A percentile compares a stretch with the other conserved stretches of the same genome.
Evolutionary conservation across 495 filamentous ascomycete genomes (phyloP).

Genomic region (Aspergillus ellipticus): DNA sequence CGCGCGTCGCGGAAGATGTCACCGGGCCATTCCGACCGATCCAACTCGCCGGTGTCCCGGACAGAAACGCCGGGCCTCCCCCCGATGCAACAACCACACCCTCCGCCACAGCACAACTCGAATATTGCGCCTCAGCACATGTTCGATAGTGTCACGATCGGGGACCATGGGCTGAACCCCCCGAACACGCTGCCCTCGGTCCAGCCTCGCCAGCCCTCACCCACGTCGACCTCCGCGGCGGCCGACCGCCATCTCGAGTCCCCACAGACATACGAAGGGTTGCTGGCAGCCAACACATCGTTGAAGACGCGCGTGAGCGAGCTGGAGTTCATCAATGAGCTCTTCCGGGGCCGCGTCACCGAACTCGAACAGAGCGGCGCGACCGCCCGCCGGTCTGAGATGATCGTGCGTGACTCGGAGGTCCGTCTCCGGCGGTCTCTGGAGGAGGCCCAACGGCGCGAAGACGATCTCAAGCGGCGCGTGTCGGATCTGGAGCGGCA

Average conservation of each 20-base stretch:
- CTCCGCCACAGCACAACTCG: conserved; percentile 51
- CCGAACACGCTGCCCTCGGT: conserved; percentile 52
- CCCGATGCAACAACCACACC: conserved; percentile 38
- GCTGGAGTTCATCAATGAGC: conserved; percentile 90
- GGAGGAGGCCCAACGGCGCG: conserved; percentile 69
- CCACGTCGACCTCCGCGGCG: conserved; percentile 64
- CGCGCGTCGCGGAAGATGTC: conserved; percentile 67
- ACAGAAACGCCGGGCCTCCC: conserved; percentile 75
- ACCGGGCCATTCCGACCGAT: conserved; percentile 72
- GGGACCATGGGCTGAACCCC: conserved; percentile 59
- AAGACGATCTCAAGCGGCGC: conserved; percentile 77
- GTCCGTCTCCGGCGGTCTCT: conserved; percentile 61
- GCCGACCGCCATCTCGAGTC: conserved; percentile 73
- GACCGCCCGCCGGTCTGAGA: conserved; percentile 58
- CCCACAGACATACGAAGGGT: conserved; percentile 74
- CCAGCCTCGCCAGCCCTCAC: conserved; percentile 60
- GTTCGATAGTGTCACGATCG: conserved; percentile 70
- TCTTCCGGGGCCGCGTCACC: conserved; percentile 82
- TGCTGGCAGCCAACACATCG: conserved; percentile 71
- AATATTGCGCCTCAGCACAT: conserved; percentile 74
- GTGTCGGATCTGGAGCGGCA: conserved; percentile 77
- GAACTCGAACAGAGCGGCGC: conserved; percentile 81
- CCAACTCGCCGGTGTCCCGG: conserved; percentile 81
- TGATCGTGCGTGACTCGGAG: conserved; percentile 55
- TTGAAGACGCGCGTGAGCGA: conserved; percentile 90